Base-by-base conservation (phyloP, 169 alveolate species). In the Fabrea salina region DNA sequence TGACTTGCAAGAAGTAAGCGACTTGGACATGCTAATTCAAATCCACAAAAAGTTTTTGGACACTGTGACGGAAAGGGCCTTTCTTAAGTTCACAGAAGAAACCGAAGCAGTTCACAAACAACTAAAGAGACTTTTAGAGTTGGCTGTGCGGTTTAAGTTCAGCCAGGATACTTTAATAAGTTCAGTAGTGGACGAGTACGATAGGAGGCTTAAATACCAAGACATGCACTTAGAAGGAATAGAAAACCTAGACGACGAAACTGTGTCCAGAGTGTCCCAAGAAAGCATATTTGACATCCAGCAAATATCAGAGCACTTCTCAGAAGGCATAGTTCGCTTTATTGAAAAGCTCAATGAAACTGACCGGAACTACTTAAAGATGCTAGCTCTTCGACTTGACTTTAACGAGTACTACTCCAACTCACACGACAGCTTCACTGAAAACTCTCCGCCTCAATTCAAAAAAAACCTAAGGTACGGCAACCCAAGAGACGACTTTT, bases 1-100 rank as follows among this genome's bases (percentile, higher is more conserved):
- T 58, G 86, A 88, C 40, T 54, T 93, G n/a, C 79, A 87, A 19
- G 79, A 78, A 40, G 89, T 89, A 0, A 71, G 83, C 68, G 93
- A 90, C 74, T 82, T 93, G 39, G 92, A 91, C 68, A 83, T 86
- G 57, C 64, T 93, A 40, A 91, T 93, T 30, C 49, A 54, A 8
- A 58, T 76, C 19, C 94, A 93, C 75, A 82, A 72, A 76, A 57
- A 82, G 22, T 91, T 93, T 75, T 84, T 89, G 2, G 70, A 82
- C n/a, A 66, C 75, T 25, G 80, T 91, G 32, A 79, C 87, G n/a
- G 91, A 86, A 30, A 89, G 82, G 68, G 80, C 93, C 16, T 82
- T 93, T 35, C 67, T 90, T n/a, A n/a, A n/a, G n/a, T n/a, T n/a
- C 49, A 83, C 85, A 39, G 80, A 82, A 47, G 82, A 89, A 66